Conservation (phyloP, 768 basidiomycete species). For the Kwoniella shandongensis region DNA sequence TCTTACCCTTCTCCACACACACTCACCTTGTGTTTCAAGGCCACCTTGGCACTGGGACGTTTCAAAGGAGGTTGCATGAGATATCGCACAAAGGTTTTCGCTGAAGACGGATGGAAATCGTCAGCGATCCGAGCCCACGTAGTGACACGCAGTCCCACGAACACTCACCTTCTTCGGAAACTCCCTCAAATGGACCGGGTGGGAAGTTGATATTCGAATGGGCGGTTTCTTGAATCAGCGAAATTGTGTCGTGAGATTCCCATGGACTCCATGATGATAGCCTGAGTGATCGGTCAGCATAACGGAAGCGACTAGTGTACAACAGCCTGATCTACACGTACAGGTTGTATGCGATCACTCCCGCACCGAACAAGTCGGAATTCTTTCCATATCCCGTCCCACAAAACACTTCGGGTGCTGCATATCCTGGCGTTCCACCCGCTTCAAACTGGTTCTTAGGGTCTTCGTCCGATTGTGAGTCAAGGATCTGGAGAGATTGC, state of each 20-base stretch:
- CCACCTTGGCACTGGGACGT: conserved; percentile 22
- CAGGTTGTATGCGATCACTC: conserved; percentile 37
- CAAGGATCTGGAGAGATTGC: conserved; percentile 19
- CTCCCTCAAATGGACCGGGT: conserved; percentile 28
- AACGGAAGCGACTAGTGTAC: background rate
- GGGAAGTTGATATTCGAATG: conserved; percentile 22
- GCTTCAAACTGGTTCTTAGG: conserved; percentile 25
- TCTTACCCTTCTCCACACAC: too few species aligned
- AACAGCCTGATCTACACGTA: background rate
- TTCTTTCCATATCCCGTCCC: conserved; percentile 37
- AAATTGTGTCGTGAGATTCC: conserved; percentile 24
- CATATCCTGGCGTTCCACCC: conserved; percentile 38
- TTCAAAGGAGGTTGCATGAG: conserved; percentile 22
- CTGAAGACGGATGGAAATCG: conserved; percentile 2
- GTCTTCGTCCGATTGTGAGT: conserved; percentile 20
- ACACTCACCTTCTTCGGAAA: conserved; percentile 31
- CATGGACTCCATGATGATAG: conserved; percentile 36
- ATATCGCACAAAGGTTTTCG: conserved; percentile 18
- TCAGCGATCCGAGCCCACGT: background rate
- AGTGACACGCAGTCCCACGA: background rate
- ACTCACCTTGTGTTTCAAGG: conserved; percentile 22
- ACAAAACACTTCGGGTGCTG: conserved; percentile 34
- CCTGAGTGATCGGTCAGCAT: conserved; percentile 8
- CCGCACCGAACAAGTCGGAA: conserved; percentile 35
- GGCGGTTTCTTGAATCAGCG: conserved; percentile 30